A percentile compares a stretch with the other conserved stretches of the same genome.
phyloP scores from a whole-genome alignment of 495 filamentous ascomycete genomes.

The Neurospora sp. region DNA sequence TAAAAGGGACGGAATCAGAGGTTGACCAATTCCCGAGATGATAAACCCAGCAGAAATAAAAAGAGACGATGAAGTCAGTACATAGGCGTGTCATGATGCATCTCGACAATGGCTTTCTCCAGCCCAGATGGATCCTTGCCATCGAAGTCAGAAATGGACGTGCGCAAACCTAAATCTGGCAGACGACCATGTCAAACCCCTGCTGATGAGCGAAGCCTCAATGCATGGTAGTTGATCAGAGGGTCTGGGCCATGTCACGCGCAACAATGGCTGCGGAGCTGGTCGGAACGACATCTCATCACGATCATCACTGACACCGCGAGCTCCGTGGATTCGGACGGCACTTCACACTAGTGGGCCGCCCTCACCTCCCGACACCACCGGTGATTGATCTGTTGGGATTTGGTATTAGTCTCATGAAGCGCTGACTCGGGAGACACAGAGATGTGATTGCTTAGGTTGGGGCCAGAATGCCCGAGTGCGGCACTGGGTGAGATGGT shows the following conservation, averaged over 20 bases:
- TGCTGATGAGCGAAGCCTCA: slow-evolving; percentile 12
- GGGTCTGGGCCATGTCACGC: slow-evolving; percentile 22
- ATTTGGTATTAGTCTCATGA: slow-evolving; percentile 1
- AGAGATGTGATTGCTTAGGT: background rate
- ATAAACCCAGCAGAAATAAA: background rate
- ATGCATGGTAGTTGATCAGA: slow-evolving; percentile 16
- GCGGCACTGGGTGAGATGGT: background rate
- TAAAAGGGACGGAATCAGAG: background rate
- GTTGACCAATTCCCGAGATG: background rate
- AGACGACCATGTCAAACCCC: slow-evolving; percentile 22
- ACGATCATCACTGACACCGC: background rate
- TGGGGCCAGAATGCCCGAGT: background rate
- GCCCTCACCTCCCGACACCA: background rate
- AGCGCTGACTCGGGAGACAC: slow-evolving; percentile 14
- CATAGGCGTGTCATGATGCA: background rate
- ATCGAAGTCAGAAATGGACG: slow-evolving; percentile 10
- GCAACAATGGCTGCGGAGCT: slow-evolving; percentile 2
- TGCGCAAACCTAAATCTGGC: slow-evolving; percentile 58
- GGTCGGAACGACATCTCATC: slow-evolving; percentile 9
- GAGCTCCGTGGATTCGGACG: background rate
- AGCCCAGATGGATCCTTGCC: background rate
- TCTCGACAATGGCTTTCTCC: background rate
- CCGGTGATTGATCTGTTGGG: background rate
- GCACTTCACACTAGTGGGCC: background rate
- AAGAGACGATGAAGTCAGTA: background rate